Percentiles rank a stretch among this genome's conserved stretches.
Evolutionary conservation across 441 rosid species (phyloP).

Genomic region (Capsella rubella): DNA sequence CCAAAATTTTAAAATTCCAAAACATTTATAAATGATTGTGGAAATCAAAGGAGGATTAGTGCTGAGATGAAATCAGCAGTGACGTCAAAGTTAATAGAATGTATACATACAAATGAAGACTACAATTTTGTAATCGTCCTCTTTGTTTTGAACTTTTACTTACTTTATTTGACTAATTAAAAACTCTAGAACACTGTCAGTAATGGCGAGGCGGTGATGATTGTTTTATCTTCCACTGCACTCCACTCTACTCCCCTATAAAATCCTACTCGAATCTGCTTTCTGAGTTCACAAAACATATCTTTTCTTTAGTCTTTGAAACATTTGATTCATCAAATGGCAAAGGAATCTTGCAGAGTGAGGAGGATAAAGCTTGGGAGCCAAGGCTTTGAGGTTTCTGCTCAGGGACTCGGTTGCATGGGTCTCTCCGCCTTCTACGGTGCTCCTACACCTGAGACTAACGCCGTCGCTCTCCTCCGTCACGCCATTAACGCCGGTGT

Average conservation of each 20-base stretch:
- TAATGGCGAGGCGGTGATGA: conserved; percentile 3
- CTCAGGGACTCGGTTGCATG: conserved; percentile 79
- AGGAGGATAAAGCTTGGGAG: conserved; percentile 59
- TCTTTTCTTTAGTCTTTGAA: neutral
- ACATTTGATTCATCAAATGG: conserved; percentile 41
- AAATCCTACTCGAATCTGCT: conserved; percentile 12
- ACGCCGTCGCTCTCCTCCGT: conserved; percentile 57
- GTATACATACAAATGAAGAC: too few relatives aligned
- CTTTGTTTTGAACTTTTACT: too few relatives aligned
- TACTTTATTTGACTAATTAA: neutral
- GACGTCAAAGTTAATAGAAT: too few relatives aligned
- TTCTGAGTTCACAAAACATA: neutral
- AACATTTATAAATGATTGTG: neutral
- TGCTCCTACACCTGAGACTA: conserved; percentile 53
- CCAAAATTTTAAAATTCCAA: neutral
- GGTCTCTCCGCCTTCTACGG: conserved; percentile 62
- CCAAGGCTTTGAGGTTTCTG: conserved; percentile 72
- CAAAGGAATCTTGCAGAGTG: conserved; percentile 40
- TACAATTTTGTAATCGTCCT: too few relatives aligned
- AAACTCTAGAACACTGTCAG: neutral
- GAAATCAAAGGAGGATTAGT: too few relatives aligned
- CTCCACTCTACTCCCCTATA: conserved; percentile 30
- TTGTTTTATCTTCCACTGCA: conserved; percentile 13
- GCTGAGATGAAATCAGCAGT: too few relatives aligned
- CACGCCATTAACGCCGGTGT: conserved; percentile 61